A percentile compares a stretch with the other conserved stretches of the same genome.
These are phyloP conservation scores for Geotrichum klebahnii DNA, from an alignment of 1,139 yeast genomes.

Conservation along the genomic window DNA sequence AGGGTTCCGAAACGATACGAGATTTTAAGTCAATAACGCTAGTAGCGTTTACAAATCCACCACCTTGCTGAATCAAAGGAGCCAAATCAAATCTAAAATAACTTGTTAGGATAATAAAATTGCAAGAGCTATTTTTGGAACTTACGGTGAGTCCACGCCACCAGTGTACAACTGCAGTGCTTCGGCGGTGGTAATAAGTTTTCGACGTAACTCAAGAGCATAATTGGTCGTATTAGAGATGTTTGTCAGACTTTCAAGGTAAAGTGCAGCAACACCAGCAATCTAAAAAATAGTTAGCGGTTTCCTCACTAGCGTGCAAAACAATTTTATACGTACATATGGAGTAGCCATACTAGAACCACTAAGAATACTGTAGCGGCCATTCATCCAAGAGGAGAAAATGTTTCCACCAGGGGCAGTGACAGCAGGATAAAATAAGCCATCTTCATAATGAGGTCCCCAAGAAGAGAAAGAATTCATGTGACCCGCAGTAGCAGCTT, in stretches of 20 bases:
- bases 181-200: slow-evolving; percentile 22
- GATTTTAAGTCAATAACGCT: slow-evolving; percentile 41
- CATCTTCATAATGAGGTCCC: slow-evolving; percentile 30
- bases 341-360: slow-evolving; percentile 31
- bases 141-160: slow-evolving; percentile 14
- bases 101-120: slow-evolving; percentile 14
- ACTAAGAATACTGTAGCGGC: slow-evolving; percentile 22
- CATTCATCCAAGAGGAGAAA: slow-evolving; percentile 24
- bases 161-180: slow-evolving; percentile 14
- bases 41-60: slow-evolving; percentile 38
- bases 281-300: no score
- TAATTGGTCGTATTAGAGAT: slow-evolving; percentile 8
- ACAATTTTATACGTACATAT: no score
- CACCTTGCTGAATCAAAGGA: slow-evolving; percentile 29
- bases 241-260: slow-evolving; percentile 21
- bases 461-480: slow-evolving; percentile 25
- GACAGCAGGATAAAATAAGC: slow-evolving; percentile 27
- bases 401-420: slow-evolving; percentile 30
- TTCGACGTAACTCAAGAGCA: slow-evolving; percentile 19
- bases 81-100: slow-evolving; percentile 15
- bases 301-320: no score
- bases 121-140: neutral
- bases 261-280: slow-evolving; percentile 29
- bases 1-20: slow-evolving; percentile 21
- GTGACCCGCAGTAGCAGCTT: slow-evolving; percentile 12